phyloP scores from a whole-genome alignment of 2,329 filamentous ascomycete species.

The Aspergillus sp. region DNA sequence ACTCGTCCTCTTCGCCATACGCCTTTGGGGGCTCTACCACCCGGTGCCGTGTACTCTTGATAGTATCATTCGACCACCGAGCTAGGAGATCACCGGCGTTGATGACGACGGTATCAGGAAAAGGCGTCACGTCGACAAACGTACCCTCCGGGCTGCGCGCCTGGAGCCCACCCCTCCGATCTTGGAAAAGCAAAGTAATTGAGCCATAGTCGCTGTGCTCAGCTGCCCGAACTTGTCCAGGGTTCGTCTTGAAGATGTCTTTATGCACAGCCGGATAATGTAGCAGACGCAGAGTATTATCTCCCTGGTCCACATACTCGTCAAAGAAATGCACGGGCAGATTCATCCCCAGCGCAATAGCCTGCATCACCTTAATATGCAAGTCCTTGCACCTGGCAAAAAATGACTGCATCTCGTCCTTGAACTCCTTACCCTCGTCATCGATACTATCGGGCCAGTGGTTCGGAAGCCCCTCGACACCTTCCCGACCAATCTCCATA shows the following conservation, averaged over 20 bases:
- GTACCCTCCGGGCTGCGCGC: slow-evolving; percentile 72
- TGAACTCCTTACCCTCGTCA: slow-evolving; percentile 65
- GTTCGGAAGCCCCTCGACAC: slow-evolving; percentile 69
- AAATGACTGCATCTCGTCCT: slow-evolving; percentile 73
- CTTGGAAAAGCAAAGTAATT: slow-evolving; percentile 61
- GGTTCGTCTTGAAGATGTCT: slow-evolving; percentile 67
- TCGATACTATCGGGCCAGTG: slow-evolving; percentile 70
- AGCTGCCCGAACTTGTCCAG: slow-evolving; percentile 74
- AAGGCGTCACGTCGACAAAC: slow-evolving; percentile 83
- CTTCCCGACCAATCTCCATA: slow-evolving; percentile 65
- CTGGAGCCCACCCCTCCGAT: slow-evolving; percentile 61
- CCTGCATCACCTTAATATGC: slow-evolving; percentile 79
- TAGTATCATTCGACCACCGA: slow-evolving; percentile 88
- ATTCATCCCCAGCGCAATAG: slow-evolving; percentile 80
- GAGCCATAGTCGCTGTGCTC: slow-evolving; percentile 71
- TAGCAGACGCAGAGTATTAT: slow-evolving; percentile 73
- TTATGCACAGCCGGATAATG: slow-evolving; percentile 75
- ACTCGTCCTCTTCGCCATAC: slow-evolving; percentile 46
- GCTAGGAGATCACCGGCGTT: slow-evolving; percentile 88
- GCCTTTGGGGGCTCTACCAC: slow-evolving; percentile 80
- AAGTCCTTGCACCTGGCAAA: slow-evolving; percentile 74
- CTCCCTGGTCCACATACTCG: slow-evolving; percentile 68
- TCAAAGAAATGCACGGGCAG: slow-evolving; percentile 77
- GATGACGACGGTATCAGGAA: slow-evolving; percentile 79
- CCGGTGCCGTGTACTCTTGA: slow-evolving; percentile 87